Conservation (phyloP, 2,329 filamentous ascomycete genomes). For the Sporothrix inflata region DNA sequence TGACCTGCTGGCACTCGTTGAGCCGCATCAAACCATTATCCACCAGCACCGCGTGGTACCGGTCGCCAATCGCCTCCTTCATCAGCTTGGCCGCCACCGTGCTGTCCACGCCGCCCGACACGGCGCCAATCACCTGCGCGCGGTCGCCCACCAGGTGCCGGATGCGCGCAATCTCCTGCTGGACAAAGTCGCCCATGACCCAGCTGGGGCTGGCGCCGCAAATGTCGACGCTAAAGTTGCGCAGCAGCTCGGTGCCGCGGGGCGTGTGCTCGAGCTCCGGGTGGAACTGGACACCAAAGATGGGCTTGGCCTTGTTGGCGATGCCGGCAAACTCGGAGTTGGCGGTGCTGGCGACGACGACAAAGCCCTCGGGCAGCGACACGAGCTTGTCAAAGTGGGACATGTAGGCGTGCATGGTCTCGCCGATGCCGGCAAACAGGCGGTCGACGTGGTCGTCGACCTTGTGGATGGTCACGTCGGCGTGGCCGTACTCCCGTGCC, state of each 20-base stretch:
- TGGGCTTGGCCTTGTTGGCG: slow-evolving; percentile 67
- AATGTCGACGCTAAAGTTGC: slow-evolving; percentile 84
- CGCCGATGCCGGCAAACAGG: slow-evolving; percentile 76
- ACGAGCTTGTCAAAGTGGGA: slow-evolving; percentile 63
- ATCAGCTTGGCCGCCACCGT: slow-evolving; percentile 84
- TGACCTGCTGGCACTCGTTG: slow-evolving; percentile 81
- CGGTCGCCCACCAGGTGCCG: slow-evolving; percentile 77
- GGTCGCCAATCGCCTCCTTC: slow-evolving; percentile 75
- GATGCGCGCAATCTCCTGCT: slow-evolving; percentile 80
- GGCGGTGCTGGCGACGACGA: slow-evolving; percentile 69
- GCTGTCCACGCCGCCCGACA: slow-evolving; percentile 78
- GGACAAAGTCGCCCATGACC: slow-evolving; percentile 83
- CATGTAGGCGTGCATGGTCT: slow-evolving; percentile 77
- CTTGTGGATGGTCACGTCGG: slow-evolving; percentile 65
- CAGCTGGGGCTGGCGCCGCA: slow-evolving; percentile 77
- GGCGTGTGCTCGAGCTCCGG: slow-evolving; percentile 72
- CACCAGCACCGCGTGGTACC: slow-evolving; percentile 71
- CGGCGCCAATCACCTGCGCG: slow-evolving; percentile 68
- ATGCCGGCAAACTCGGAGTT: slow-evolving; percentile 82
- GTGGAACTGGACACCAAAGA: slow-evolving; percentile 85
- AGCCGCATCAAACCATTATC: slow-evolving; percentile 80
- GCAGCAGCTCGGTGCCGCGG: slow-evolving; percentile 69
- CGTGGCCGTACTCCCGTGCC: slow-evolving; percentile 72
- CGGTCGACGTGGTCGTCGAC: slow-evolving; percentile 68
- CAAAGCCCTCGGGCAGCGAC: slow-evolving; percentile 69